A percentile compares a stretch with the other conserved stretches of the same genome.
Conservation (phyloP, 129 eudicot species). For the Flaveria linearis region DNA sequence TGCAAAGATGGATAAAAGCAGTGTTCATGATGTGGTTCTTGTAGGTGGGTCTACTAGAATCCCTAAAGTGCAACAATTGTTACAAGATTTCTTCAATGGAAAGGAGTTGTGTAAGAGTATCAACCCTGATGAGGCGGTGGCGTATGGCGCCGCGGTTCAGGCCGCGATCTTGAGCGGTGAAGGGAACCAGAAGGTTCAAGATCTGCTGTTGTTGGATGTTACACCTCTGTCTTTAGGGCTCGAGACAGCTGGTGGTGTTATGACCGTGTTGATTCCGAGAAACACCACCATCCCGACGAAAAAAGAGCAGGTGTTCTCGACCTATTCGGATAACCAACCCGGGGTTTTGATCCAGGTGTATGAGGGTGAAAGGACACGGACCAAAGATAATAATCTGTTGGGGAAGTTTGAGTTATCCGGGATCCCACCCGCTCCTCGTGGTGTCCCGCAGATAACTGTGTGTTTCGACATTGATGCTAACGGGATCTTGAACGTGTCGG, state of each 20-base stretch:
- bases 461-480: constrained; percentile 82
- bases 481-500: constrained; percentile 75
- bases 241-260: constrained; percentile 82
- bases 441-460: constrained; percentile 79
- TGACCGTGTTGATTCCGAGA: constrained; percentile 69
- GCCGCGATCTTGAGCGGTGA: constrained; percentile 82
- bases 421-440: constrained; percentile 80
- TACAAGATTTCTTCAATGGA: constrained; percentile 78
- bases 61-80: constrained; percentile 78
- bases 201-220: constrained; percentile 69
- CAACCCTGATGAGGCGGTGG: constrained; percentile 90
- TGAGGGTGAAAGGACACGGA: constrained; percentile 74
- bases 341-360: constrained; percentile 75
- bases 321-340: constrained; percentile 76
- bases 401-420: constrained; percentile 85
- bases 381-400: constrained; percentile 66
- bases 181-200: constrained; percentile 84
- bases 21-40: constrained; percentile 72
- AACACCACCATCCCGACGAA: constrained; percentile 87
- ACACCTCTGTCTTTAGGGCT: constrained; percentile 75
- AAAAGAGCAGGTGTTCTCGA: constrained; percentile 81
- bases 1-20: constrained; percentile 90
- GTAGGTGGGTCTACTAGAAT: constrained; percentile 88
- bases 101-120: constrained; percentile 84
- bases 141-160: constrained; percentile 82